These are phyloP conservation scores for Alliaria petiolata DNA, from an alignment of 345 rosid genomes.

Conservation along the genomic window DNA sequence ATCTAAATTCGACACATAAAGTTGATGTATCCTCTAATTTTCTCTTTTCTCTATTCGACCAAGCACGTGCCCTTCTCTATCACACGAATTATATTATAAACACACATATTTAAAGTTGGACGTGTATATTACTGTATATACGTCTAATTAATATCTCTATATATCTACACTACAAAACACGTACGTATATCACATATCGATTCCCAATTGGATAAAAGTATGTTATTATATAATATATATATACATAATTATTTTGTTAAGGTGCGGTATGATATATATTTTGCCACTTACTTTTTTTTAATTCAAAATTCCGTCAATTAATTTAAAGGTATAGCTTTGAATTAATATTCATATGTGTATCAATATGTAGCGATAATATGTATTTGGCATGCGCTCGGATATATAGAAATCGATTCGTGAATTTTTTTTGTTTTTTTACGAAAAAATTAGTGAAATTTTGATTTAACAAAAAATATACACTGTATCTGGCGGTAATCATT, in stretches of 20 bases:
- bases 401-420: no score
- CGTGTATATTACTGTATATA: conserved; percentile 15
- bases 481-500: no score
- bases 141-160: conserved; percentile 13
- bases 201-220: neutral
- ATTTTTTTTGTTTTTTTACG: no score
- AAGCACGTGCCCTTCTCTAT: conserved; percentile 31
- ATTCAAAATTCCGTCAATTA: neutral
- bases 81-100: conserved; percentile 11
- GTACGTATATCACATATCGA: neutral
- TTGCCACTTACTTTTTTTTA: neutral
- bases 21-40: conserved; percentile 19
- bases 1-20: conserved; percentile 9
- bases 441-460: no score
- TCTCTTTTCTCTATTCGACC: conserved; percentile 17
- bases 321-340: neutral
- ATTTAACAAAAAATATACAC: no score
- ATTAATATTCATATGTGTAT: no score
- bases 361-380: no score
- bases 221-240: neutral
- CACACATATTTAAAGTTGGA: conserved; percentile 18
- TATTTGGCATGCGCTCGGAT: no score
- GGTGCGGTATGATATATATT: neutral
- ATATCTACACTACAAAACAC: neutral
- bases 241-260: neutral